Conservation (phyloP, 2,329 filamentous ascomycete species). For the Exophiala sideris region DNA sequence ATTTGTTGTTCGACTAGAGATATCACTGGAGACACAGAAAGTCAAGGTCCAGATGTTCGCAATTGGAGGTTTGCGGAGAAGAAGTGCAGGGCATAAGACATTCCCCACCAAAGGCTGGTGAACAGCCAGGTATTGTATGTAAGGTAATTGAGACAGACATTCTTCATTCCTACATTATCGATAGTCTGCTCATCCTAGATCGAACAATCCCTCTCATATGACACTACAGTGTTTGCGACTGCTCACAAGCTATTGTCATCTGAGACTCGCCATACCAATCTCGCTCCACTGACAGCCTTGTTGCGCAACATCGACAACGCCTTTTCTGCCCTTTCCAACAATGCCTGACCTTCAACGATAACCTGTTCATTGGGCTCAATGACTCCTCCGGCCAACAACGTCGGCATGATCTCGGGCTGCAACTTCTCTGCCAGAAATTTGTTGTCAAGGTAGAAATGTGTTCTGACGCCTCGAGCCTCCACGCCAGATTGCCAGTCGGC, state of each 20-base stretch:
- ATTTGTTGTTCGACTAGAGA: background rate
- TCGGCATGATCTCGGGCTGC: constrained; percentile 54
- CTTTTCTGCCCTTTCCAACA: constrained; percentile 42
- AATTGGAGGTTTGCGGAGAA: background rate
- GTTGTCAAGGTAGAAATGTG: constrained; percentile 54
- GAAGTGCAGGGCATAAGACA: background rate
- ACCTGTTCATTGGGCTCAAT: constrained; percentile 42
- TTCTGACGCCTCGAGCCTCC: constrained; percentile 52
- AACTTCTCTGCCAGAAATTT: constrained; percentile 54
- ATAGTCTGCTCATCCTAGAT: too few species aligned
- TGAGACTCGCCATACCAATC: constrained; percentile 23
- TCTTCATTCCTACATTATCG: background rate
- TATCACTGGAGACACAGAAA: background rate
- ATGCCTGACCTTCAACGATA: constrained; percentile 41
- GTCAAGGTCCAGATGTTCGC: background rate
- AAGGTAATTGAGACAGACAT: background rate
- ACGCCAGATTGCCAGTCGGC: constrained; percentile 55
- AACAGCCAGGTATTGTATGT: too few species aligned
- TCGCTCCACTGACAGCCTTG: constrained; percentile 43
- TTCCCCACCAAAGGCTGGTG: background rate
- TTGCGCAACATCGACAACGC: constrained; percentile 44
- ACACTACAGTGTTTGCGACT: too few species aligned
- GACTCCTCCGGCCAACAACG: constrained; percentile 40
- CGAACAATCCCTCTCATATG: background rate
- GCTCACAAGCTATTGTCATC: constrained; percentile 2